These are phyloP conservation scores for Oropetium thomaeum DNA, from an alignment of 176 grass and related monocot species.

Conservation along the genomic window DNA sequence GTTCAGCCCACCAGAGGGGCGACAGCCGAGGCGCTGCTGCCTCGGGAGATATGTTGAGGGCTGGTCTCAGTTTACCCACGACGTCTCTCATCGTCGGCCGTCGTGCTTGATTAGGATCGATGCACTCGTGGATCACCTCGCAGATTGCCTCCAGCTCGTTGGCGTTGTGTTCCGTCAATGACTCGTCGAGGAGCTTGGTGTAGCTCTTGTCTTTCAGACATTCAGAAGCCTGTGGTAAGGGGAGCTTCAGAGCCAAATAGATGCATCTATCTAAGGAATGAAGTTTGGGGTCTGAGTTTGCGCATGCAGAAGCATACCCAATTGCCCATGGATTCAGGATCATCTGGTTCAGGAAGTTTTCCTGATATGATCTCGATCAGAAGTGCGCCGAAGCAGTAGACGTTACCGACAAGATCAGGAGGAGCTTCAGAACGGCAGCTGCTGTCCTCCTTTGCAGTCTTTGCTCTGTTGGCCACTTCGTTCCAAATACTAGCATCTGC, in stretches of 20 bases:
- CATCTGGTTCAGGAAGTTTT: constrained; percentile 51
- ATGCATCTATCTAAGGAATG: constrained; percentile 1
- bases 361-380: constrained; percentile 80
- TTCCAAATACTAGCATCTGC: constrained; percentile 74
- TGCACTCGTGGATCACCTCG: constrained; percentile 67
- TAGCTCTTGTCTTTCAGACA: constrained; percentile 57
- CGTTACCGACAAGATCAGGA: constrained; percentile 48
- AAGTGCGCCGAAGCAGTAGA: constrained; percentile 68
- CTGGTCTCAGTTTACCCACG: constrained; percentile 42
- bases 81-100: constrained; percentile 64
- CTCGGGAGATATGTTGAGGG: constrained; percentile 67
- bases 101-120: constrained; percentile 38
- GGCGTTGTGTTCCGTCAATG: constrained; percentile 45
- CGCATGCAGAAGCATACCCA: constrained; percentile 54
- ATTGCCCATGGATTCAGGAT: constrained; percentile 48
- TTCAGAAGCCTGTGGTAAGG: constrained; percentile 52
- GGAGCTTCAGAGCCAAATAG: not conserved
- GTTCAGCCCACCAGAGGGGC: constrained; percentile 97
- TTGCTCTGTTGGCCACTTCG: constrained; percentile 51
- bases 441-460: constrained; percentile 45
- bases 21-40: constrained; percentile 67
- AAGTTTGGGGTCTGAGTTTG: not conserved
- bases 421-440: constrained; percentile 40
- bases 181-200: constrained; percentile 51
- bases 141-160: constrained; percentile 65